phyloP scores from a whole-genome alignment of 2,329 filamentous ascomycete genomes.

The Colletotrichum sansevieriae region DNA sequence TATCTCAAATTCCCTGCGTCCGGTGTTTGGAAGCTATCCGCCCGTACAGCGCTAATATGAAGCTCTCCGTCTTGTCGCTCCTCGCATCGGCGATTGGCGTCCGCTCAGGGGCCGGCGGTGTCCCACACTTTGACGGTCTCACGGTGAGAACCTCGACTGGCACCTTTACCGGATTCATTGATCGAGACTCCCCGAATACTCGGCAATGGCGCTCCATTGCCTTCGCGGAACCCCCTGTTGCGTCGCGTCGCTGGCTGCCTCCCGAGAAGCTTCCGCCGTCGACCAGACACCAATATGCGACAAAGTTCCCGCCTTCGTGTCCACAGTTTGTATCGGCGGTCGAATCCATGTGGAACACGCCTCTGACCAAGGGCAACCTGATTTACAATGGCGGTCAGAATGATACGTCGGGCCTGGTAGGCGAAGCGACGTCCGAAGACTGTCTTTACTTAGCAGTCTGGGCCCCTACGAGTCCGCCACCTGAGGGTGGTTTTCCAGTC shows the following conservation, averaged over 20 bases:
- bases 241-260: conserved; percentile 48
- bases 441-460: conserved; percentile 62
- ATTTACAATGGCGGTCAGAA: conserved; percentile 45
- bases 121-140: conserved; percentile 36
- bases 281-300: conserved; percentile 45
- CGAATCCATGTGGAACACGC: conserved; percentile 47
- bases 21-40: not conserved
- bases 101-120: not conserved
- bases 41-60: not conserved
- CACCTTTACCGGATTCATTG: conserved; percentile 50
- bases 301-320: conserved; percentile 49
- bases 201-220: conserved; percentile 55
- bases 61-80: conserved; percentile 6
- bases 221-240: conserved; percentile 53
- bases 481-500: conserved; percentile 54
- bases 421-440: conserved; percentile 50
- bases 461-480: conserved; percentile 47
- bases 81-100: not conserved
- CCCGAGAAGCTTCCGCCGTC: conserved; percentile 45
- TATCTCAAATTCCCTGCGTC: not conserved
- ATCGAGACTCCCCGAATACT: conserved; percentile 49
- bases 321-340: conserved; percentile 51
- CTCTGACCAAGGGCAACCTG: conserved; percentile 42
- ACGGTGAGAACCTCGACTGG: conserved; percentile 50
- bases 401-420: conserved; percentile 43